These are phyloP conservation scores for Colletotrichum sp. DNA, from an alignment of 2,329 filamentous ascomycete genomes.

Conservation along the genomic window DNA sequence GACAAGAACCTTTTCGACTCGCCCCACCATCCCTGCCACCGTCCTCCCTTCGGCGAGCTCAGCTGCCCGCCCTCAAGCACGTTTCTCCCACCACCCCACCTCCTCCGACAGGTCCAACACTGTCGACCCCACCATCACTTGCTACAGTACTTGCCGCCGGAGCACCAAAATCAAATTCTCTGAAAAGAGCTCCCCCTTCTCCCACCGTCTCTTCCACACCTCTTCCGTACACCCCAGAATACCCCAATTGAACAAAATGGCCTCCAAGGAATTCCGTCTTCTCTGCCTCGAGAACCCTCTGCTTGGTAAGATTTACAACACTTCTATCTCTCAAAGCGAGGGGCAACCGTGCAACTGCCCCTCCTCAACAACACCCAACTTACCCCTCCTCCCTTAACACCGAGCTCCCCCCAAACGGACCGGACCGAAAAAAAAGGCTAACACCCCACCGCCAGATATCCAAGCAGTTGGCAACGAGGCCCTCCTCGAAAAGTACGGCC, in stretches of 20 bases:
- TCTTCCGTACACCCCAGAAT: conserved; percentile 19
- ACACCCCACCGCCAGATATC: conserved; percentile 68
- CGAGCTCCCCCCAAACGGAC: background rate
- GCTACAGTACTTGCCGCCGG: conserved; percentile 28
- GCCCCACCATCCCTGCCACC: conserved; percentile 12
- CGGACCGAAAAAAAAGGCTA: background rate
- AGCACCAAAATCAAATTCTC: conserved; percentile 30
- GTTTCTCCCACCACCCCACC: conserved; percentile 21
- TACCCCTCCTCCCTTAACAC: conserved; percentile 17
- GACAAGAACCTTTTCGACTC: conserved; percentile 8
- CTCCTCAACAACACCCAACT: background rate
- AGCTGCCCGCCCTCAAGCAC: conserved; percentile 8
- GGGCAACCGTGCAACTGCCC: background rate
- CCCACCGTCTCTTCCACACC: conserved; percentile 5
- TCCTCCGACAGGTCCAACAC: background rate
- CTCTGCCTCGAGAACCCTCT: conserved; percentile 97
- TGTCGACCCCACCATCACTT: conserved; percentile 31
- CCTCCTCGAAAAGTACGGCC: conserved; percentile 87
- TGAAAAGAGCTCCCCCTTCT: conserved; percentile 12
- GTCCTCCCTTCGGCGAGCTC: background rate
- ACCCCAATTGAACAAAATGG: conserved; percentile 60
- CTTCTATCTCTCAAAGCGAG: background rate
- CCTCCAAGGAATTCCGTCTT: conserved; percentile 84
- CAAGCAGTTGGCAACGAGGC: conserved; percentile 83
- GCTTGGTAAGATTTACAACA: conserved; percentile 67